These are phyloP conservation scores for Aspergillus candidus DNA, from an alignment of 2,329 filamentous ascomycete species.

Conservation along the genomic window DNA sequence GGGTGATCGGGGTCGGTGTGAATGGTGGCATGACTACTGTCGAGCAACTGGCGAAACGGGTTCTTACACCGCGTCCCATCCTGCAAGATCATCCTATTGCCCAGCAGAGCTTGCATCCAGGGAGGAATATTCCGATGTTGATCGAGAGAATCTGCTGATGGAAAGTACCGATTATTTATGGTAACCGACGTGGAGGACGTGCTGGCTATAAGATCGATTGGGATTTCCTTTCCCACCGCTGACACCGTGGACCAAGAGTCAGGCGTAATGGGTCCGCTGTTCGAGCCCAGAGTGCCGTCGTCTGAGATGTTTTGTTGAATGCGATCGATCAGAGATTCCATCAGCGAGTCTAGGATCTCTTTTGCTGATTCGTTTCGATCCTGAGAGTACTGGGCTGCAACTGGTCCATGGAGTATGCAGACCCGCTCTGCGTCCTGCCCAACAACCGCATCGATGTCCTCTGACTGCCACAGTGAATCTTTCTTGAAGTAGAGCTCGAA, in stretches of 20 bases:
- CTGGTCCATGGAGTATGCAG: slow-evolving; percentile 89
- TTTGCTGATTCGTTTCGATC: slow-evolving; percentile 85
- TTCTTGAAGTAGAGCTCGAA: slow-evolving; percentile 99
- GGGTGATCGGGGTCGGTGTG: slow-evolving; percentile 2
- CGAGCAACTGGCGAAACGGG: slow-evolving; percentile 8
- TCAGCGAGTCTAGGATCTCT: slow-evolving; percentile 83
- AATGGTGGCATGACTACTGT: background rate
- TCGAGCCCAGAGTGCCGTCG: slow-evolving; percentile 45
- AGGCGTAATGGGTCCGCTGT: slow-evolving; percentile 46
- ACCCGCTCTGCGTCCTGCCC: slow-evolving; percentile 88
- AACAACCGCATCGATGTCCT: slow-evolving; percentile 88
- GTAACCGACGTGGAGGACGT: slow-evolving; percentile 10
- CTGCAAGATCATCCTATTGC: slow-evolving; percentile 5
- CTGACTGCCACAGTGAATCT: slow-evolving; percentile 96
- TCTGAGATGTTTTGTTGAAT: slow-evolving; percentile 66
- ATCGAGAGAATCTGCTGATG: background rate
- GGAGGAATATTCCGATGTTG: background rate
- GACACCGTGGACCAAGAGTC: slow-evolving; percentile 52
- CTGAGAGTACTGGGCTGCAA: slow-evolving; percentile 80
- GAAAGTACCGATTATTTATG: slow-evolving; percentile 4
- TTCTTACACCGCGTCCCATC: slow-evolving; percentile 5
- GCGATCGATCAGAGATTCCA: slow-evolving; percentile 70
- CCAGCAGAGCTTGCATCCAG: slow-evolving; percentile 12
- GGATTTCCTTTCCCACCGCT: slow-evolving; percentile 39
- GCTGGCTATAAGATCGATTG: slow-evolving; percentile 5